A percentile compares a stretch with the other conserved stretches of the same genome.
These are phyloP conservation scores for Pisolithus albus DNA, from an alignment of 768 basidiomycete genomes.

Conservation along the genomic window DNA sequence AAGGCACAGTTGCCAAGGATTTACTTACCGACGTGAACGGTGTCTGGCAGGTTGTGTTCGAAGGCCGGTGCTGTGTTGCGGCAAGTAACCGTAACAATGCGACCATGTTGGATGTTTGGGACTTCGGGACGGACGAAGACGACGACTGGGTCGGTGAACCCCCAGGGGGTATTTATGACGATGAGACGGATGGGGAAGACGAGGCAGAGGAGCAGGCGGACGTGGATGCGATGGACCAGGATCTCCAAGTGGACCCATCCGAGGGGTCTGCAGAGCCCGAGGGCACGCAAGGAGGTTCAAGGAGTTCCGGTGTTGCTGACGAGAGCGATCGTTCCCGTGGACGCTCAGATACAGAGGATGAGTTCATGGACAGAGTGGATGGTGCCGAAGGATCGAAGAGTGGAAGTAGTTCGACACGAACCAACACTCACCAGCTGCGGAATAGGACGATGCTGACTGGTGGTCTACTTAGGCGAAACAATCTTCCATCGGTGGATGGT, in stretches of 20 bases:
- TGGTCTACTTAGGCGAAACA: constrained; percentile 20
- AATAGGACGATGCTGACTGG: constrained; percentile 15
- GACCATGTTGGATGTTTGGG: constrained; percentile 85
- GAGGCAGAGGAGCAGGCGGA: constrained; percentile 49
- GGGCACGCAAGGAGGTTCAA: constrained; percentile 12
- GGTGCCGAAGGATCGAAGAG: constrained; percentile 24
- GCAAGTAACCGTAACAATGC: constrained; percentile 77
- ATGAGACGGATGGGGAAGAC: constrained; percentile 44
- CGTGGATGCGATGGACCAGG: constrained; percentile 71
- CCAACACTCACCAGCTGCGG: constrained; percentile 9
- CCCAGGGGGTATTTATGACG: constrained; percentile 68
- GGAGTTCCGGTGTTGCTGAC: constrained; percentile 22
- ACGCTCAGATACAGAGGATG: constrained; percentile 25
- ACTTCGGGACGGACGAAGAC: constrained; percentile 69
- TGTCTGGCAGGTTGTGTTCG: constrained; percentile 97
- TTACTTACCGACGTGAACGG: constrained; percentile 86
- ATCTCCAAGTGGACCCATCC: constrained; percentile 32
- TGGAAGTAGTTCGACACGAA: constrained; percentile 20
- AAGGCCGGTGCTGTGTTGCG: constrained; percentile 90
- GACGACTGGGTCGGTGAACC: constrained; percentile 84
- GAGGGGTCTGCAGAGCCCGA: constrained; percentile 25
- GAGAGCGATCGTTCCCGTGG: constrained; percentile 21
- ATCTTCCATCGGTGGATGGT: constrained; percentile 23
- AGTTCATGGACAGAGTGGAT: constrained; percentile 26
- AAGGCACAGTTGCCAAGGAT: constrained; percentile 82